phyloP scores from a whole-genome alignment of 192 early-diverging fungal species.

The Coemansia sp. region DNA sequence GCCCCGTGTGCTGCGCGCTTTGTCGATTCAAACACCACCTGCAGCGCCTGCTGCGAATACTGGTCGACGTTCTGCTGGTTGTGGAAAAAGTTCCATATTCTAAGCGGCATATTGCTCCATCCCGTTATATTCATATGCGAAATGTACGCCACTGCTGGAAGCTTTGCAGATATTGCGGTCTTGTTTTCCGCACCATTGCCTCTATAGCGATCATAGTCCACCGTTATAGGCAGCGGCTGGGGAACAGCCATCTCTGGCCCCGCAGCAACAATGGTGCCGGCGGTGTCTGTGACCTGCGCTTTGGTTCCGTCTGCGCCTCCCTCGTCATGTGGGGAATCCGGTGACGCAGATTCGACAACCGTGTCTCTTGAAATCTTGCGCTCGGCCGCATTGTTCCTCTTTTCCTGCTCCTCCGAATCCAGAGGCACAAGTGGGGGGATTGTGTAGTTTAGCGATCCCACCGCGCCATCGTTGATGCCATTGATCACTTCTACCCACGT shows the following conservation, averaged over 20 bases:
- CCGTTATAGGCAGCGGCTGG: not conserved
- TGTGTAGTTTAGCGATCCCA: conserved; percentile 39
- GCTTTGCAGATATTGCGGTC: conserved; percentile 9
- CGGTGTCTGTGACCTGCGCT: conserved; percentile 27
- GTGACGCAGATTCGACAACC: conserved; percentile 5
- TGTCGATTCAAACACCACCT: conserved; percentile 47
- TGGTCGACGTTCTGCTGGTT: conserved; percentile 53
- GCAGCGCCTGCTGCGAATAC: conserved; percentile 52
- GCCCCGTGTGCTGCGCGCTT: conserved; percentile 21
- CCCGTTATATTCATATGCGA: conserved; percentile 42
- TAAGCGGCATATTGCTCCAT: conserved; percentile 44
- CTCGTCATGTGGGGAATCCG: conserved; percentile 1
- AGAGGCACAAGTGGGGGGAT: conserved; percentile 35
- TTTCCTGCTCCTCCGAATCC: conserved; percentile 25
- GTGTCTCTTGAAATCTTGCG: conserved; percentile 17
- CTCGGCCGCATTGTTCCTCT: conserved; percentile 11
- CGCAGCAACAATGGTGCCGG: conserved; percentile 4
- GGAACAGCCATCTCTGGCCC: not conserved
- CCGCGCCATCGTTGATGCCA: conserved; percentile 48
- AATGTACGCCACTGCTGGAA: conserved; percentile 48
- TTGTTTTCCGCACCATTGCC: conserved; percentile 6
- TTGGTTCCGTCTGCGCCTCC: not conserved
- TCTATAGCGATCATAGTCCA: conserved; percentile 45
- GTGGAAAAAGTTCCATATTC: conserved; percentile 54
- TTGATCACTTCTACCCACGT: conserved; percentile 51